Evolutionary conservation across 257 asterid genomes (phyloP).

Genomic region (Lithospermum erythrorhizon): DNA sequence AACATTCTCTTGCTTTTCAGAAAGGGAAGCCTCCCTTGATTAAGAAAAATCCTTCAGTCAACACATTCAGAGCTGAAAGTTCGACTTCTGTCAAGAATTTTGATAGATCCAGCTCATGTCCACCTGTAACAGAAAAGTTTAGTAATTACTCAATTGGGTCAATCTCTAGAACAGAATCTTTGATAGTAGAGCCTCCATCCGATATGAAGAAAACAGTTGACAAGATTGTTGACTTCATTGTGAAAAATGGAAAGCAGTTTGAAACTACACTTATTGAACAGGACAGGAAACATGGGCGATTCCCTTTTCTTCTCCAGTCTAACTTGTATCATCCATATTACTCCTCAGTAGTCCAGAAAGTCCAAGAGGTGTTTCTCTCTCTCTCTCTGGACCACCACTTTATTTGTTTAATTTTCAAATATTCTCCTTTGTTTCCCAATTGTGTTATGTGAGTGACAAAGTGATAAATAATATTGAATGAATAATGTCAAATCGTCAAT

Average conservation of each 20-base stretch:
- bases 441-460: no score
- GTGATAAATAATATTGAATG: no score
- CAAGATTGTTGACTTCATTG: conserved; percentile 65
- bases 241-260: conserved; percentile 74
- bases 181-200: conserved; percentile 65
- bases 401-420: no score
- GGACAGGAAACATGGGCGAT: conserved; percentile 54
- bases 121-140: conserved; percentile 25
- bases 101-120: conserved; percentile 25
- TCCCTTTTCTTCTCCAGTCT: conserved; percentile 77
- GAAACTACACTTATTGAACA: conserved; percentile 74
- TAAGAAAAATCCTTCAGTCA: conserved; percentile 48
- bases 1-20: conserved; percentile 24
- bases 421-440: no score
- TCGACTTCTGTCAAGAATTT: conserved; percentile 24
- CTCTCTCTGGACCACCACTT: conserved; percentile 3
- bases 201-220: conserved; percentile 62
- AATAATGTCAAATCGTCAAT: no score
- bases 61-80: conserved; percentile 31
- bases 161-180: conserved; percentile 26
- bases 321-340: conserved; percentile 76
- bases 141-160: conserved; percentile 21
- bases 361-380: conserved; percentile 47
- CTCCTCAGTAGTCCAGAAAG: conserved; percentile 45
- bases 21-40: conserved; percentile 36